Conservation (phyloP, 306 rosid species). For the Bauhinia variegata region DNA sequence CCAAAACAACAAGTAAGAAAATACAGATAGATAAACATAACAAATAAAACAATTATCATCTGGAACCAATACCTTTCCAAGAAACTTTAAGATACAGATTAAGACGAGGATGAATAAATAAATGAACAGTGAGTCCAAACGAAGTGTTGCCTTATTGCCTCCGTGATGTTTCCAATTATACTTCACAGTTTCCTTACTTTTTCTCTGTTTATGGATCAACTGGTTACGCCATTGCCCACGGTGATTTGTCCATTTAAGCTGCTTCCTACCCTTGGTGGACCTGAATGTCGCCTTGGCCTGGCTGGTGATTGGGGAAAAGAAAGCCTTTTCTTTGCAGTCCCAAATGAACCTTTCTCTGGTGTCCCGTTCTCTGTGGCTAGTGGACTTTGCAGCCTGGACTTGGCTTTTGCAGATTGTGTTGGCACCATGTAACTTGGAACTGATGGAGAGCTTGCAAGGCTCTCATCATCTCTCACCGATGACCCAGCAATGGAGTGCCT, state of each 20-base stretch:
- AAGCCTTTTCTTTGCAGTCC: conserved; percentile 75
- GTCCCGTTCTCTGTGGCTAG: conserved; percentile 60
- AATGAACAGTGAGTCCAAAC: conserved; percentile 50
- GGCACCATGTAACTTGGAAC: conserved; percentile 89
- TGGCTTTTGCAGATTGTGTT: conserved; percentile 86
- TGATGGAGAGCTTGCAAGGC: conserved; percentile 74
- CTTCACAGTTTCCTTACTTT: conserved; percentile 34
- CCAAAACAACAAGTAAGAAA: conserved; percentile 31
- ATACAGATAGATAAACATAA: conserved; percentile 38
- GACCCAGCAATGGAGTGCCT: conserved; percentile 84
- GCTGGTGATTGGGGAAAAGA: conserved; percentile 81
- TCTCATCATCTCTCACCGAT: conserved; percentile 67
- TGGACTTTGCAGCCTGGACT: conserved; percentile 78
- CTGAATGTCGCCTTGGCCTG: conserved; percentile 74
- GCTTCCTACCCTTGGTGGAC: conserved; percentile 74
- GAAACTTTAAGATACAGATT: conserved; percentile 34
- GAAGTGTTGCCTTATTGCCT: conserved; percentile 38
- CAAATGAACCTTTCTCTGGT: conserved; percentile 58
- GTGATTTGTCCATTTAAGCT: conserved; percentile 52
- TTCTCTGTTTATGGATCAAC: conserved; percentile 33
- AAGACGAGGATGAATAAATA: conserved; percentile 44
- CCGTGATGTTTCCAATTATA: conserved; percentile 38
- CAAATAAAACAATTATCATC: conserved; percentile 44
- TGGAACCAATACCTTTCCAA: conserved; percentile 49
- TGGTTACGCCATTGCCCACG: conserved; percentile 50